Evolutionary conservation across 164 flowering plant species (phyloP).

Genomic region (Dillenia suffruticosa): DNA sequence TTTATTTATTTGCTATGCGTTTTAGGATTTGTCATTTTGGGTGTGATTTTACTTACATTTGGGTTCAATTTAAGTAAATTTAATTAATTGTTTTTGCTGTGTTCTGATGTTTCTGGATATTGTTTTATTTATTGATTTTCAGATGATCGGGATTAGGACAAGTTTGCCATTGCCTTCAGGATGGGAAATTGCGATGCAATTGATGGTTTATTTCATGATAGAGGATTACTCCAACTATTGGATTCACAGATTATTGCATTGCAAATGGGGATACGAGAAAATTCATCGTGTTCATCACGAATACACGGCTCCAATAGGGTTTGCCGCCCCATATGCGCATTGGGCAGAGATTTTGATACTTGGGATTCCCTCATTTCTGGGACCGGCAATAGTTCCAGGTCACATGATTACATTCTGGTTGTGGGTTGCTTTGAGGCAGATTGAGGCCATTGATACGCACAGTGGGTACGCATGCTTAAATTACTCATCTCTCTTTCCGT

Average conservation of each 20-base stretch:
- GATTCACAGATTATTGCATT: slow-evolving; percentile 74
- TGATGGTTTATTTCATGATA: slow-evolving; percentile 63
- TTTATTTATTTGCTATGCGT: too few relatives aligned
- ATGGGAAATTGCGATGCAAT: slow-evolving; percentile 63
- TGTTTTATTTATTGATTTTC: slow-evolving; percentile 14
- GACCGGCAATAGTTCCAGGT: slow-evolving; percentile 82
- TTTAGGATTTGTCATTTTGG: too few relatives aligned
- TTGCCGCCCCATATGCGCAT: slow-evolving; percentile 87
- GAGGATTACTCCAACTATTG: slow-evolving; percentile 87
- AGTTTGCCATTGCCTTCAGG: slow-evolving; percentile 80
- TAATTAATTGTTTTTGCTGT: neutral
- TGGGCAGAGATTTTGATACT: slow-evolving; percentile 88
- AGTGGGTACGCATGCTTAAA: slow-evolving; percentile 60
- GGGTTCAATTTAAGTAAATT: neutral
- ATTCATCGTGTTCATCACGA: slow-evolving; percentile 87
- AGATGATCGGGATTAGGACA: slow-evolving; percentile 70
- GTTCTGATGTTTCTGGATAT: neutral
- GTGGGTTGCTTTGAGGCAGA: slow-evolving; percentile 81
- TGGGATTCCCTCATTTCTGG: slow-evolving; percentile 79
- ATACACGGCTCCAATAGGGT: slow-evolving; percentile 77
- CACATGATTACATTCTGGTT: slow-evolving; percentile 90
- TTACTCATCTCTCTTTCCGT: too few relatives aligned
- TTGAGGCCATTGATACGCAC: slow-evolving; percentile 93
- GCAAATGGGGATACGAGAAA: slow-evolving; percentile 85
- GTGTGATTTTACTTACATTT: neutral